Base-by-base conservation (phyloP, 2,329 filamentous ascomycete genomes). In the Ceratocystiopsis minuta region DNA sequence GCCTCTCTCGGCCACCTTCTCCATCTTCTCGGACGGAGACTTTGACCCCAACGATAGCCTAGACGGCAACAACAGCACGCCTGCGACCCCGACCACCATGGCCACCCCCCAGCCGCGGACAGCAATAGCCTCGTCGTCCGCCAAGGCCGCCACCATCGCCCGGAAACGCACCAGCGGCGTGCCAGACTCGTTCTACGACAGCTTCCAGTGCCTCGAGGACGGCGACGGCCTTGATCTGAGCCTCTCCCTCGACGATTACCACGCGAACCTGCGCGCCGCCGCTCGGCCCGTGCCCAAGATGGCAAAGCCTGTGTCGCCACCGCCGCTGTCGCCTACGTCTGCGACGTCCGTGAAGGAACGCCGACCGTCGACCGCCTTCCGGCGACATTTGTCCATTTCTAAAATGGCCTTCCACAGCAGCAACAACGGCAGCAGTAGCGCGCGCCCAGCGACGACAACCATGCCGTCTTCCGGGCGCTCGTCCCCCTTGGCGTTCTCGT, bases 171-270 rank as follows among this genome's bases (percentile, higher is more conserved):
- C 40, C 24, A 51, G 52, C 42, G 49, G 46, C 28, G 53, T 69
- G 50, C 59, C 69, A 33, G 65, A 72, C 40, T 69, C 70, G 1
- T 63, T 81, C 44, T 72, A 74, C 39, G 75, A 84, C 46, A 78
- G 68, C 53, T 80, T 85, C 49, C 68, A 75, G 39, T 84, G 80
- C 78, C 62, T 85, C 20, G 79, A 86, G 28, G 77, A 83, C 44
- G 75, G 82, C 41, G 70, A 78, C 16, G 72, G 80, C 41, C 61
- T 87, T 31, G 79, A 87, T 51, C 57, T 79, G 18, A 65, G 70
- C 37, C 65, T 87, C 34, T 68, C 67, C 34, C 59, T 85, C 31
- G 77, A 84, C 53, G 76, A 83, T 53, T 81, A 83, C 52, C 77
- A 81, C 52, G 63, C 69, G 37, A 77, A 77, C 50, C 60, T 76